Percentiles rank a stretch among this genome's conserved stretches.
phyloP scores from a whole-genome alignment of 1,284 basidiomycete species.

The Schizophyllum commune region DNA sequence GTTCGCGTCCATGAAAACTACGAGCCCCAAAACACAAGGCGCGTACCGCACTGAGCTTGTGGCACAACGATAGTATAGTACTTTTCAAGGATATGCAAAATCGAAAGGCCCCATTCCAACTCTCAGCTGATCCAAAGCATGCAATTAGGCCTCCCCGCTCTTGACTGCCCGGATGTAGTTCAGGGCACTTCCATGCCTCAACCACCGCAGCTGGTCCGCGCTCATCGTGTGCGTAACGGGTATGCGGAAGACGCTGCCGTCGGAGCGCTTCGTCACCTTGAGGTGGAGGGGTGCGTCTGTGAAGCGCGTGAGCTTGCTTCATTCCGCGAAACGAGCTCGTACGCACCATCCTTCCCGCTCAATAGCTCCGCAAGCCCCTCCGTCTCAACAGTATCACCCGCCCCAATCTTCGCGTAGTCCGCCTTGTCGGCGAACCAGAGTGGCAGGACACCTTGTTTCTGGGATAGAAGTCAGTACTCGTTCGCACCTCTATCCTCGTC shows the following conservation, averaged over 20 bases:
- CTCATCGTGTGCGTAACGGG: constrained; percentile 84
- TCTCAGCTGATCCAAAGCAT: too few species aligned
- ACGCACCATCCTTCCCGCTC: constrained; percentile 28
- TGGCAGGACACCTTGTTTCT: constrained; percentile 95
- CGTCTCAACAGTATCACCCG: constrained; percentile 68
- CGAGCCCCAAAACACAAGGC: too few species aligned
- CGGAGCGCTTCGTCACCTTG: constrained; percentile 55
- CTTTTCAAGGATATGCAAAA: too few species aligned
- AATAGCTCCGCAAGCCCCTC: constrained; percentile 46
- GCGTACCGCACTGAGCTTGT: too few species aligned
- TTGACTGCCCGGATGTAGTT: constrained; percentile 64
- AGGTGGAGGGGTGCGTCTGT: constrained; percentile 49
- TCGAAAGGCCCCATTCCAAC: too few species aligned
- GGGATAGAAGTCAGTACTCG: too few species aligned
- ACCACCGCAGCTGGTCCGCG: constrained; percentile 82
- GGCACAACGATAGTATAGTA: too few species aligned
- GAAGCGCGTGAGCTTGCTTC: too few species aligned
- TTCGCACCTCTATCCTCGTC: not conserved
- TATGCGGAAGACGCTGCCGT: constrained; percentile 62
- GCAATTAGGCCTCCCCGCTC: not conserved
- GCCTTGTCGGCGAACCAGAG: constrained; percentile 84
- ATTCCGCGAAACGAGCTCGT: too few species aligned
- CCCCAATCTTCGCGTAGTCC: constrained; percentile 77
- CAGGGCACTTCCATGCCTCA: constrained; percentile 79
- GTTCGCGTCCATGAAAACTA: too few species aligned